These are phyloP conservation scores for Coriolopsis trogii DNA, from an alignment of 1,284 basidiomycete species.

Conservation along the genomic window DNA sequence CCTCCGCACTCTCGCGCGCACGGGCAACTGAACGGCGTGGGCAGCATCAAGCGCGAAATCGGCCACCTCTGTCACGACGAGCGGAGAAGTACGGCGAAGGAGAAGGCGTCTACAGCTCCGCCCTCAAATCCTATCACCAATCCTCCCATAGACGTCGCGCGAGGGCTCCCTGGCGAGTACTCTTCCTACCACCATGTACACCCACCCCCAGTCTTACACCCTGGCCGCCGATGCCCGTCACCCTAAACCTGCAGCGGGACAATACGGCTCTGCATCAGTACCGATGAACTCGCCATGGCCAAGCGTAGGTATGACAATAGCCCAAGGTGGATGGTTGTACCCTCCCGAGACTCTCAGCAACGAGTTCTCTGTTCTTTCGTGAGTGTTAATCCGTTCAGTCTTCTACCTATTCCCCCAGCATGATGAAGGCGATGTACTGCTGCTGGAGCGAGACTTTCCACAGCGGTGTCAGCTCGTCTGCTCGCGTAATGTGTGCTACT, in stretches of 20 bases:
- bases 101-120: conserved; percentile 42
- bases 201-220: conserved; percentile 19
- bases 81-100: conserved; percentile 54
- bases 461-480: no score
- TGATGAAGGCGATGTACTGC: not conserved
- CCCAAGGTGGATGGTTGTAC: conserved; percentile 58
- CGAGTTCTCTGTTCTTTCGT: conserved; percentile 83
- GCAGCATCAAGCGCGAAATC: conserved; percentile 89
- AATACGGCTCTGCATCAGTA: conserved; percentile 33
- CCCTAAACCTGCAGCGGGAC: conserved; percentile 20
- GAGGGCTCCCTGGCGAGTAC: conserved; percentile 31
- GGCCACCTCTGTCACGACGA: conserved; percentile 91
- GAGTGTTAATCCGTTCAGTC: conserved; percentile 35
- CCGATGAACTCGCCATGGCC: conserved; percentile 54
- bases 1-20: not conserved
- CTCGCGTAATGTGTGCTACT: no score
- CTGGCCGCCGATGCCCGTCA: conserved; percentile 7
- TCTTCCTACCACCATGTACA: conserved; percentile 9
- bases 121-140: conserved; percentile 38
- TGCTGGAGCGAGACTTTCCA: no score
- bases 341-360: conserved; percentile 74
- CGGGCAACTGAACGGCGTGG: conserved; percentile 5
- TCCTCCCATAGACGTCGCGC: conserved; percentile 31
- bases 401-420: not conserved
- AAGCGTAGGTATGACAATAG: conserved; percentile 39